A percentile compares a stretch with the other conserved stretches of the same genome.
These are phyloP conservation scores for Draba incana DNA, from an alignment of 345 rosid species.

Conservation along the genomic window DNA sequence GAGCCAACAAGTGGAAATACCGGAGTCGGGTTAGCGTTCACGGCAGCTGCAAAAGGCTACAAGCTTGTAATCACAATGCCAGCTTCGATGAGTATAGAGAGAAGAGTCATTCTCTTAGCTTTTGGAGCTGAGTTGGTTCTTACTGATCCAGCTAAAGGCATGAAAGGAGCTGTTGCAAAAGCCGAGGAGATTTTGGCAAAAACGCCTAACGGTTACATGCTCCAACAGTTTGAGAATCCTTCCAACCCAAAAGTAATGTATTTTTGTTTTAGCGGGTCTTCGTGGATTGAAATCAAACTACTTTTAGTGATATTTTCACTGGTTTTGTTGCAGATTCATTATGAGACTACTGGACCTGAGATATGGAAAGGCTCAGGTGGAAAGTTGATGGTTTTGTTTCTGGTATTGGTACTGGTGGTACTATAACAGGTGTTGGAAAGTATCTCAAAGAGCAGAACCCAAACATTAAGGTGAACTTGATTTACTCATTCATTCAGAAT, in stretches of 20 bases:
- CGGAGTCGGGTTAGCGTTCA: slow-evolving; percentile 89
- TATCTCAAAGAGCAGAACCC: slow-evolving; percentile 83
- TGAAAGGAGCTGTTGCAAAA: slow-evolving; percentile 94
- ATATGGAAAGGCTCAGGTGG: slow-evolving; percentile 85
- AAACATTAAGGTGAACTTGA: slow-evolving; percentile 58
- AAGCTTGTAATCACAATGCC: slow-evolving; percentile 90
- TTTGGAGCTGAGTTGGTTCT: slow-evolving; percentile 89
- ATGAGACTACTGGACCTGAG: slow-evolving; percentile 95
- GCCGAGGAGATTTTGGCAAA: slow-evolving; percentile 80
- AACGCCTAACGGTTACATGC: slow-evolving; percentile 83
- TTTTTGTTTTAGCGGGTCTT: neutral
- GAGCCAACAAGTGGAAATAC: slow-evolving; percentile 98
- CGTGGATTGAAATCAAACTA: neutral
- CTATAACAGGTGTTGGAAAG: slow-evolving; percentile 86
- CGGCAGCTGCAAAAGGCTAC: slow-evolving; percentile 89
- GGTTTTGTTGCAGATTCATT: slow-evolving; percentile 61
- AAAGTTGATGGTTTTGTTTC: slow-evolving; percentile 83
- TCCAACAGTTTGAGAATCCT: slow-evolving; percentile 88
- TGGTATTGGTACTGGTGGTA: slow-evolving; percentile 97
- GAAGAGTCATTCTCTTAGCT: slow-evolving; percentile 89
- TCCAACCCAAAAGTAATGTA: slow-evolving; percentile 86
- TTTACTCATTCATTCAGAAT: neutral
- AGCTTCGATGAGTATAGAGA: slow-evolving; percentile 88
- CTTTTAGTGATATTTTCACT: too few relatives aligned
- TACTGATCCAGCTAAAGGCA: slow-evolving; percentile 86